Conservation (phyloP, 2,329 filamentous ascomycete species). For the Graphilbum fragrans region DNA sequence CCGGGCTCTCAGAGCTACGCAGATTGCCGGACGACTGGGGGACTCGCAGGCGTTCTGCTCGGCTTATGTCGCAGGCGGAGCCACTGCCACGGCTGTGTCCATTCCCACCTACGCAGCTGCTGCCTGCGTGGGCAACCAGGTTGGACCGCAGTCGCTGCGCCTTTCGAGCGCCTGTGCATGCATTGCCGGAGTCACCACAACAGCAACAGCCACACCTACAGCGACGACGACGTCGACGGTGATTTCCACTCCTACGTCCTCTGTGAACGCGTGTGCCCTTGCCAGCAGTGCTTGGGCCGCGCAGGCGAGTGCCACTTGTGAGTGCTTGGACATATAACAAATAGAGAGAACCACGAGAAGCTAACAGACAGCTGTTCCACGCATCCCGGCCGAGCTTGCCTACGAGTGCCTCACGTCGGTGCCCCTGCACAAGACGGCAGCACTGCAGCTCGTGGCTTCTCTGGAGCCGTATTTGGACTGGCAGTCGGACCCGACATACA, state of each 20-base stretch:
- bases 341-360: too few relatives aligned
- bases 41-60: constrained; percentile 20
- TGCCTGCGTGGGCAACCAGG: constrained; percentile 1
- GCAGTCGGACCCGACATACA: constrained; percentile 25
- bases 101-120: background rate
- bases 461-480: constrained; percentile 28
- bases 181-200: background rate
- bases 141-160: background rate
- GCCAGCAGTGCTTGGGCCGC: constrained; percentile 11
- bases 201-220: background rate
- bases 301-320: constrained; percentile 2
- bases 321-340: background rate
- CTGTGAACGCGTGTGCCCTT: constrained; percentile 5
- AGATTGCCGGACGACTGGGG: constrained; percentile 18
- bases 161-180: constrained; percentile 1
- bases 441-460: constrained; percentile 24
- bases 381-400: constrained; percentile 23
- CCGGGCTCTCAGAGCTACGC: constrained; percentile 20
- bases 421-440: constrained; percentile 24
- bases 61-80: background rate
- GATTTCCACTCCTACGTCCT: background rate
- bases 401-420: constrained; percentile 28
- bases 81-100: background rate
- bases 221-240: background rate
- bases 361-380: constrained; percentile 13